Base-by-base conservation (phyloP, 768 basidiomycete genomes). In the Punctularia strigosozonata region DNA sequence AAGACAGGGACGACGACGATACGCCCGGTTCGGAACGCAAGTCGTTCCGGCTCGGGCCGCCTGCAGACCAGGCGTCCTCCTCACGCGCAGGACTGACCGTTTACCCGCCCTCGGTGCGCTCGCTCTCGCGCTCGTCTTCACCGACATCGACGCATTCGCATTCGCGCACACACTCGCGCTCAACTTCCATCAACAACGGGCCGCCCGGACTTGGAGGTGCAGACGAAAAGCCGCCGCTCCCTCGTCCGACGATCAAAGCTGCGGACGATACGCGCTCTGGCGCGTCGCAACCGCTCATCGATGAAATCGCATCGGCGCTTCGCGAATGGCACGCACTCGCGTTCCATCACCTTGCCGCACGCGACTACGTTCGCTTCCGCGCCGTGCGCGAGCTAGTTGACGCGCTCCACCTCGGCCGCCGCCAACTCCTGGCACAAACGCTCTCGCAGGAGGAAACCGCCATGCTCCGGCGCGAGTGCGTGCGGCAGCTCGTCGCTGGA, bases 221-320 rank as follows among this genome's bases (percentile, higher is more conserved):
- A n/a, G 60, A 72, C 13, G 53, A 71, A 48, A 86, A 89, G 54
- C 82, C 80, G 2, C 64, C 82, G 4, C 90, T 89, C 6, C 91
- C 89, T 3, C 75, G 95, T 31, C 94, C 94, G 5, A 87, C 84
- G n/a, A 71, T 97, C 35, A 92, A 91, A 46, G 87, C 89, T 7
- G 89, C 88, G 25, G 94, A 95, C 54, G 92, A 97, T 49, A 98
- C 94, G 2, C 69, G 74, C 3, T 80, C 82, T 0, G 94, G 94
- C 7, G 66, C 69, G 17, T 63, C 58, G 2, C 91, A 95, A 52
- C 94, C 94, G 7, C 81, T 98, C 53, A 77, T 98, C 37, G 94
- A 98, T 60, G 94, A 98, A 64, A 94, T 98, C 47, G 88, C 94
- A 0, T 94, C 89, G 6, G 92, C 94, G 0, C 63, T 98, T 31